Base-by-base conservation (phyloP, 2,329 filamentous ascomycete species). In the Colletotrichum incanum region DNA sequence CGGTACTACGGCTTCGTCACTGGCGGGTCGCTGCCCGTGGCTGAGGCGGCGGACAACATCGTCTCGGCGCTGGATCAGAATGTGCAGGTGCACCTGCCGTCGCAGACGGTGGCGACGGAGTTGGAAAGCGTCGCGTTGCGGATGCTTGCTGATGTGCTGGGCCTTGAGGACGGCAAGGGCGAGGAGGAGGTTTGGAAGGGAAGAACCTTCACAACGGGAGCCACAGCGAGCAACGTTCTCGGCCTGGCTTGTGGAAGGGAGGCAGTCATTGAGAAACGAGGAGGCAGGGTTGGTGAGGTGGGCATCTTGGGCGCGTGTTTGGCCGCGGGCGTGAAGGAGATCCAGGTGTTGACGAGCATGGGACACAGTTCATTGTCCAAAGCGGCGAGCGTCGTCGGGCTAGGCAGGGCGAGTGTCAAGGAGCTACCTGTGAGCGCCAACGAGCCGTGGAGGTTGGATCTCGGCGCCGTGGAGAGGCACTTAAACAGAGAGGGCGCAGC, bases 1-100 rank as follows among this genome's bases (percentile, higher is more conserved):
- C 90, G 91, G 66, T 97, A 97, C 85, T 97, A 94, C 80, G 95
- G 94, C 71, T 98, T 98, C 80, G 93, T 98, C 7, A 97, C 92
- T 0, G 96, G 96, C 55, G 93, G 94, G 18, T 86, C 88, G 9
- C 93, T 95, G 0, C 94, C 94, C 7, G 90, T 94, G 31, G 95
- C 95, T 41, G 88, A 93, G 76, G 89, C 94, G 65, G 95, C 94
- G 1, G 96, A 98, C 80, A 93, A 94, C 74, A 83, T 98, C n/a
- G 94, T 96, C 73, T 92, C 92, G 6, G 88, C 90, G 11, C 89
- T 92, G 73, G 95, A 98, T 79, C 94, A 97, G 79, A 98, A 95
- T 80, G 91, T 95, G 5, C 89, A 92, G 70, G 93, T 97, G 0
- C 95, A 98, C 80, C 85, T 98, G 1, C 92, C 94, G 0, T 84